Evolutionary conservation across 2,329 filamentous ascomycete species (phyloP).

Genomic region (Macrophomina pseudophaseolina): DNA sequence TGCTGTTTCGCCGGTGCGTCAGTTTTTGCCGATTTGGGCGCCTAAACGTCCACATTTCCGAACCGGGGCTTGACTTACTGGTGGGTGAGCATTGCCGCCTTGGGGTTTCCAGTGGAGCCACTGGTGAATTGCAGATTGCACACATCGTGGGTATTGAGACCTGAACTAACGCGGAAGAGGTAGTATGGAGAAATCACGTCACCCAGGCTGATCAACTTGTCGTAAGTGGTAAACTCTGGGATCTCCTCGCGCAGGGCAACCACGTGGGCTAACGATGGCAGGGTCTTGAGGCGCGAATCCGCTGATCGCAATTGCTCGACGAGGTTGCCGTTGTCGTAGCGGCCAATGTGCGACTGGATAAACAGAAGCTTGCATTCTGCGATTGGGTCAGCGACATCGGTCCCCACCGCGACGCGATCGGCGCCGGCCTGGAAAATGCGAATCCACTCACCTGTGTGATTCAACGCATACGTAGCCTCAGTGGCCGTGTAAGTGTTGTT

Average conservation of each 20-base stretch:
- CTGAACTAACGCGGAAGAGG: conserved; percentile 22
- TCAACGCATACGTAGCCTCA: conserved; percentile 73
- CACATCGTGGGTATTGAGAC: conserved; percentile 32
- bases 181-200: conserved; percentile 34
- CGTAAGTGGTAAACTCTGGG: conserved; percentile 63
- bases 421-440: not conserved
- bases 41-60: no score
- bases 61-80: conserved; percentile 34
- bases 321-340: conserved; percentile 66
- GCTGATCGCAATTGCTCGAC: conserved; percentile 47
- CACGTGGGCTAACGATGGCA: conserved; percentile 34
- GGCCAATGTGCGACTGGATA: conserved; percentile 71
- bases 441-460: conserved; percentile 65
- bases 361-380: conserved; percentile 74
- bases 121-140: conserved; percentile 47
- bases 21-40: not conserved
- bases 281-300: conserved; percentile 32
- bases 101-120: conserved; percentile 45
- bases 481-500: conserved; percentile 82
- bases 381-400: conserved; percentile 24
- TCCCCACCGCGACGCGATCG: not conserved
- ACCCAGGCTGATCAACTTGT: conserved; percentile 55
- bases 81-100: conserved; percentile 47
- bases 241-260: conserved; percentile 39
- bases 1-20: conserved; percentile 33